Evolutionary conservation across 306 rosid genomes (phyloP), one percentile per base, ranked within the genome.

Genomic region (Luffa aegyptiaca): DNA sequence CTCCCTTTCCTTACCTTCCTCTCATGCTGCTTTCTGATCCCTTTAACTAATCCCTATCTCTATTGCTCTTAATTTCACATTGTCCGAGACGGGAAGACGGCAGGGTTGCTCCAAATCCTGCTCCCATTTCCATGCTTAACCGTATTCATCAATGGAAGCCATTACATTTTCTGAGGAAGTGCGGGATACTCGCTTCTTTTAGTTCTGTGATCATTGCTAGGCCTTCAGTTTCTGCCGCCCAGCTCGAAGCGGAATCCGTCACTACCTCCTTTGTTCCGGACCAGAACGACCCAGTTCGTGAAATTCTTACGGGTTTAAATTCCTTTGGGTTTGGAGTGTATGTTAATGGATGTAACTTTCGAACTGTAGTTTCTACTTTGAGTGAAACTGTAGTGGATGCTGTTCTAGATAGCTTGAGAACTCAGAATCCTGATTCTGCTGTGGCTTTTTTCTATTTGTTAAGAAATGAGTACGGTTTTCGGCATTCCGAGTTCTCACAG

Each of bases 41-140:
- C 31, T 61, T 46, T 8, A 8, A 2, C 17, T 39, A 9, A 5
- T 16, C 31, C 35, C 44, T 10, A 1, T 2, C 56, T 62, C 52
- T 37, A 45, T 39, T 10, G 1, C 31, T 70, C 33, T 36, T 42
- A 39, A 39, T 68, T 39, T 39, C 75, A 41, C 48, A 69, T 42
- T 69, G 46, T 13, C 18, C 44, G 3, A 11, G n/a, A 12, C 17
- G 33, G 20, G 14, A 44, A 72, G 21, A 17, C 46, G 44, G n/a
- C 55, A 51, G 17, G 58, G 5, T 68, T 18, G 35, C 69, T 42
- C 59, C 74, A 62, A 80, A 76, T 82, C 71, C 41, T 71, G 73
- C 39, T 51, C 63, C 84, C 8, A 42, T 57, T 86, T 80, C 89
- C 85, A 88, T 88, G 91, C 91, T 82, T 80, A 75, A 63, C 46